Evolutionary conservation across 768 basidiomycete genomes (phyloP).

Genomic region (Postia placenta): DNA sequence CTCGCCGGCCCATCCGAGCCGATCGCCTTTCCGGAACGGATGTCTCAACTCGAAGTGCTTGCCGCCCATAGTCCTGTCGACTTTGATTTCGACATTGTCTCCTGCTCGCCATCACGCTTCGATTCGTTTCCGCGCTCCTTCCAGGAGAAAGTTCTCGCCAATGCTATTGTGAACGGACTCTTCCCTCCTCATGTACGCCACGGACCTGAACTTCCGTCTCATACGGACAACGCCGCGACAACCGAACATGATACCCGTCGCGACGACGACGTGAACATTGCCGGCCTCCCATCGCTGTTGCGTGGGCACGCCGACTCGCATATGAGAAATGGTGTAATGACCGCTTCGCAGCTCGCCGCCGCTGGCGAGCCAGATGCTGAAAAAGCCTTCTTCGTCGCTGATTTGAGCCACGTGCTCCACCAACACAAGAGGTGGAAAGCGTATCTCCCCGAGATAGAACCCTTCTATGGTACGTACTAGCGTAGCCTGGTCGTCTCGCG

Average conservation of each 20-base stretch:
- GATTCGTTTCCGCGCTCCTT: constrained; percentile 15
- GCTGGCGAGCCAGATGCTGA: constrained; percentile 69
- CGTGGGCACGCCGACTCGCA: constrained; percentile 69
- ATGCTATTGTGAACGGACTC: constrained; percentile 16
- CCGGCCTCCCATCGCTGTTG: constrained; percentile 59
- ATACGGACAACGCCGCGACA: background rate
- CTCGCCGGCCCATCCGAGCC: constrained; percentile 10
- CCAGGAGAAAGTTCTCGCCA: constrained; percentile 18
- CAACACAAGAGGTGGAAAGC: constrained; percentile 81
- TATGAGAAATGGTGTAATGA: constrained; percentile 72
- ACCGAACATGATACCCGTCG: background rate
- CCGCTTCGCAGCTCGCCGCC: constrained; percentile 45
- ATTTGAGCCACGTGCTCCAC: constrained; percentile 79
- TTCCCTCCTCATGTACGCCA: constrained; percentile 8
- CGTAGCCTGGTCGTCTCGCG: background rate
- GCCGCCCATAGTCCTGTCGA: constrained; percentile 24
- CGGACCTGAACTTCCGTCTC: background rate
- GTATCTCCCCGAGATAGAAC: constrained; percentile 79
- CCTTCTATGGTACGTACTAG: constrained; percentile 78
- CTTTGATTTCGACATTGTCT: constrained; percentile 23
- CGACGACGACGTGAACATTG: constrained; percentile 45
- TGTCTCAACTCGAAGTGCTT: constrained; percentile 56
- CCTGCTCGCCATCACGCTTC: constrained; percentile 22
- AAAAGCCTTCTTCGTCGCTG: constrained; percentile 94
- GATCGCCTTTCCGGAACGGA: constrained; percentile 23